A percentile compares a stretch with the other conserved stretches of the same genome.
phyloP scores from a whole-genome alignment of 177 flowering plant genomes.

The Vitis hybrid region DNA sequence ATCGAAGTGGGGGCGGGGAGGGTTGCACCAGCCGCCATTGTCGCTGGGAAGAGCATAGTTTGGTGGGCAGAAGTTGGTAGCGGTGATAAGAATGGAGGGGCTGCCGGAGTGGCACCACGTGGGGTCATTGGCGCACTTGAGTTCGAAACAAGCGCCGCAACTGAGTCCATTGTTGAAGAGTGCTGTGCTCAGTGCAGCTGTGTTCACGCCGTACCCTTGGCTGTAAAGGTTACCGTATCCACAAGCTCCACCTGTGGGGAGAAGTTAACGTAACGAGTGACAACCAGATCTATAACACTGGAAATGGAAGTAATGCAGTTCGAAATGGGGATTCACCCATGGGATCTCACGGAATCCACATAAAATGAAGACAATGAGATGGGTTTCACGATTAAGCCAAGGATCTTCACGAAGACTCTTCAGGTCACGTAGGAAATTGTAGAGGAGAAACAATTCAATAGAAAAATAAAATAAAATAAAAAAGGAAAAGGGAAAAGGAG shows the following conservation, averaged over 20 bases:
- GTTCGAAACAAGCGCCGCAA: conserved; percentile 74
- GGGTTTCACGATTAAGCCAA: no score
- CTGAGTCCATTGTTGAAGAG: conserved; percentile 66
- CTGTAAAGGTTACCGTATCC: conserved; percentile 75
- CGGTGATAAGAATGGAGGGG: conserved; percentile 60
- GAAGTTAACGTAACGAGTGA: no score
- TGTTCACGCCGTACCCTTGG: conserved; percentile 75
- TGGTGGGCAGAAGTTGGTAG: conserved; percentile 78
- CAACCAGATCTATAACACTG: no score
- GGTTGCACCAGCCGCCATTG: conserved; percentile 84
- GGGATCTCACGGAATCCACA: no score
- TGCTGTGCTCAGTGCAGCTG: conserved; percentile 70
- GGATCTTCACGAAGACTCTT: no score
- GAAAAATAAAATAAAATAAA: no score
- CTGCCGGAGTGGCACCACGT: conserved; percentile 62
- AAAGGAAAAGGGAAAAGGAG: no score
- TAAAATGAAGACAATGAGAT: no score
- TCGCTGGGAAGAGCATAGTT: conserved; percentile 59
- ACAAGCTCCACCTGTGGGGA: conserved; percentile 82
- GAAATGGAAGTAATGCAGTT: no score
- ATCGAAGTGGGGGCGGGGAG: conserved; percentile 74
- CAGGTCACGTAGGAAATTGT: no score
- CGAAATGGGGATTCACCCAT: no score
- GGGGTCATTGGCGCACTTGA: conserved; percentile 56
- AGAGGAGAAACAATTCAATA: no score